Base-by-base conservation (phyloP, 129 eudicot genomes). In the Oenanthe sinensis region DNA sequence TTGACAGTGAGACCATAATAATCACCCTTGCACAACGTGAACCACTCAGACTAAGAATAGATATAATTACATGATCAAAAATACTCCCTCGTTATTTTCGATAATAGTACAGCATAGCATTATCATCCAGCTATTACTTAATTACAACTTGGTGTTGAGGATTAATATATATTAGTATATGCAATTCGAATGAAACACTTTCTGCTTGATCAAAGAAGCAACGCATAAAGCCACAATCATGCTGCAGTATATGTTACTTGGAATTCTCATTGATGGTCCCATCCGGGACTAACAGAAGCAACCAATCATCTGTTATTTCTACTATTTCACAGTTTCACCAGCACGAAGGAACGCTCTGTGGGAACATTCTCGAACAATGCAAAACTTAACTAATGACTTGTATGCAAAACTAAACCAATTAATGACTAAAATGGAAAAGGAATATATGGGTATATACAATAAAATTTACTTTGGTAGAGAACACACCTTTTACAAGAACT, bases 311-410 rank as follows among this genome's bases (percentile, higher is more conserved):
- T 40, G 49, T 20, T 17, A 37, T 3, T 71, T 39, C 11, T 69
- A 69, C 16, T 22, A 58, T 20, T 58, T 22, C 12, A 69, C 15
- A 4, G 19, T 20, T 58, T 22, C 3, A 63, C 30, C 75, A 20
- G 45, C 30, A 42, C 2, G 33, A 42, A 40, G 28, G 8, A 37
- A 20, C 37, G 15, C 24, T 40, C 47, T 71, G 76, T 71, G 76
- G 76, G 49, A 71, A 71, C 76, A 71, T 71, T 71, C 76, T 40
- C 14, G 50, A 19, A 43, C 43, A 71, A 0, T 71, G 76, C 52
- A 71, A 8, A 71, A 22, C 40, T 5, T 37, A 71, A 40, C 3
- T 13, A 12, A 71, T 22, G 5, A 40, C 5, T 70, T 37, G 5
- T 17, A 70, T 42, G 75, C 75, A 71, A 8, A 71, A 22, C 40